Conservation (phyloP, 2,329 filamentous ascomycete species). For the Didymella lethalis region DNA sequence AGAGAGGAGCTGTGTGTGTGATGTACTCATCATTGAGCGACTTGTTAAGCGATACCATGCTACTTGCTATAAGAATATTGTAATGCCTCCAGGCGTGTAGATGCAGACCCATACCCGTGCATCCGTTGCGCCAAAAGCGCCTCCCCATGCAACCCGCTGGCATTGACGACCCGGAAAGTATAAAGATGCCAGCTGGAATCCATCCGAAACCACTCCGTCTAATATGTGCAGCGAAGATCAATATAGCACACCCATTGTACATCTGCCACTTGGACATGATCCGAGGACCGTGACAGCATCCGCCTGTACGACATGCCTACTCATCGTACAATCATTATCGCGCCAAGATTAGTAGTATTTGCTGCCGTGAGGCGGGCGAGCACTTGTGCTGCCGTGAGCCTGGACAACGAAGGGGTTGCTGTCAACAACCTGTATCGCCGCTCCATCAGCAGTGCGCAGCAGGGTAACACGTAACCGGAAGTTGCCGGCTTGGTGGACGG, state of each 20-base stretch:
- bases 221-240: slow-evolving; percentile 18
- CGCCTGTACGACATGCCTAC: not conserved
- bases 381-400: slow-evolving; percentile 28
- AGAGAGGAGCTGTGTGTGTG: not conserved
- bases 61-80: slow-evolving; percentile 12
- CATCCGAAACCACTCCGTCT: not conserved
- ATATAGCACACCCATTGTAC: slow-evolving; percentile 14
- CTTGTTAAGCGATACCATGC: slow-evolving; percentile 14
- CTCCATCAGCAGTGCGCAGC: slow-evolving; percentile 41
- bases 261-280: not conserved
- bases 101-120: slow-evolving; percentile 17
- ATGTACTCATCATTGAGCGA: not conserved
- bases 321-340: not conserved
- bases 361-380: slow-evolving; percentile 39
- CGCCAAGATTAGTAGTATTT: slow-evolving; percentile 39
- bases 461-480: slow-evolving; percentile 51
- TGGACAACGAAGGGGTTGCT: slow-evolving; percentile 48
- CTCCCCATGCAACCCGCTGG: slow-evolving; percentile 4
- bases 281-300: not conserved
- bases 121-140: slow-evolving; percentile 7
- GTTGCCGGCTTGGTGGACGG: slow-evolving; percentile 47
- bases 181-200: not conserved
- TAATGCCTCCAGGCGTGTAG: slow-evolving; percentile 14
- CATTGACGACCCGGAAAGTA: not conserved
- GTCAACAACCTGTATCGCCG: slow-evolving; percentile 45